A percentile compares a stretch with the other conserved stretches of the same genome.
phyloP scores from a whole-genome alignment of 305 asterid species.

The Ilex paraguariensis region DNA sequence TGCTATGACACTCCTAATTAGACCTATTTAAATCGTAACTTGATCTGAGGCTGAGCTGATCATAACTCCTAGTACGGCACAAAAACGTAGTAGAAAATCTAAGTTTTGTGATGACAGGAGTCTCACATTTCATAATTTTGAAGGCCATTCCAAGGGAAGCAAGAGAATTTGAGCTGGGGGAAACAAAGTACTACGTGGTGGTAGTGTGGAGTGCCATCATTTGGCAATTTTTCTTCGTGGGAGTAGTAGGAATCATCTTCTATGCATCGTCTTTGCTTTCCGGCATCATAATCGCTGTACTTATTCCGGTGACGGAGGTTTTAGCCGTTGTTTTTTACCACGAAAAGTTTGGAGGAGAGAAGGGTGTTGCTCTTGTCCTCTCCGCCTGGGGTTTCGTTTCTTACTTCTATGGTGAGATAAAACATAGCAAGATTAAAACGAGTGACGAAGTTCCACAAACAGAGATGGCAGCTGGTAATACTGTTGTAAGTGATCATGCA shows the following conservation, averaged over 20 bases:
- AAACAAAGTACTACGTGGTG: slow-evolving; percentile 27
- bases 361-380: slow-evolving; percentile 27
- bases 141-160: slow-evolving; percentile 30
- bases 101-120: too few relatives aligned
- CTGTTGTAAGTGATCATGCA: too few relatives aligned
- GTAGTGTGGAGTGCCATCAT: slow-evolving; percentile 17
- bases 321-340: slow-evolving; percentile 23
- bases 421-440: slow-evolving; percentile 11
- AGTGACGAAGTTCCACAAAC: background rate
- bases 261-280: slow-evolving; percentile 29
- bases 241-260: slow-evolving; percentile 26
- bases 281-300: slow-evolving; percentile 19
- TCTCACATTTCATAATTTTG: background rate
- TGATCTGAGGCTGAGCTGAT: too few relatives aligned
- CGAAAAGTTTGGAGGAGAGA: slow-evolving; percentile 26
- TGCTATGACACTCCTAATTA: too few relatives aligned
- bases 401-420: slow-evolving; percentile 28
- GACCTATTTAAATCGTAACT: too few relatives aligned
- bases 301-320: slow-evolving; percentile 24
- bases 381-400: slow-evolving; percentile 38
- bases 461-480: slow-evolving; percentile 9
- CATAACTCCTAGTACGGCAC: too few relatives aligned
- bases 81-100: too few relatives aligned
- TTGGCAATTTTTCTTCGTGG: slow-evolving; percentile 34
- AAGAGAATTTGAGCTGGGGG: slow-evolving; percentile 24